Evolutionary conservation across 2,329 filamentous ascomycete genomes (phyloP), one percentile per base, ranked within the genome.

Genomic region (Diaporthe longicolla): DNA sequence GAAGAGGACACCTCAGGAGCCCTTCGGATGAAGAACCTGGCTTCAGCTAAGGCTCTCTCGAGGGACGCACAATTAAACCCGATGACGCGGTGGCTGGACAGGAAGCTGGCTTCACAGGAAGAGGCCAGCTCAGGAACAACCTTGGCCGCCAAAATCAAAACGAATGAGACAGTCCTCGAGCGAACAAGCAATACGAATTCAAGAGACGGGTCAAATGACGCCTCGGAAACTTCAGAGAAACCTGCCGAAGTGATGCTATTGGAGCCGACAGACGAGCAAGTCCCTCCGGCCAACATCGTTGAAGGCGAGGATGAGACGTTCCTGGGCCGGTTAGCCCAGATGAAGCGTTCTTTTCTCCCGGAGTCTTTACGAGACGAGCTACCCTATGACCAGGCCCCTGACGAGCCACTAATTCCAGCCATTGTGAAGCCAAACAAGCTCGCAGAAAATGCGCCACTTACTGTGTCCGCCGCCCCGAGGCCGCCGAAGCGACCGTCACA

Each of bases 401-500:
- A 19, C 3, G 81, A 84, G 48, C 78, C 78, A 13, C 79, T 79
- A 5, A 83, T 84, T 70, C 81, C 82, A 19, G 79, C 80, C 40
- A 76, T 85, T 68, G 76, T 79, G 55, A 80, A 79, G 9, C 80
- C 83, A 32, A 78, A 80, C 61, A 78, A 80, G 50, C 79, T 79
- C 15, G 76, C 78, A 24, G 80, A 77, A 48, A 76, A 77, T 24
- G 80, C 69, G 35, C 75, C 74, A 19, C 70, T 73, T 35, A 78
- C 70, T 37, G 75, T 79, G 19, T 77, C 78, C 8, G 63, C 78
- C 8, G 63, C 75, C 1, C n/a, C 76, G 8, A 76, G 77, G 9
- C 76, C 78, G 29, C 87, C 89, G 0, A 93, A 90, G 79, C 88
- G 93, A 45, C 84, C 88, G 2, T 88, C 89, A 1, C 83, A 88